Base-by-base conservation (phyloP, 345 rosid species). In the Moringa oleifera region DNA sequence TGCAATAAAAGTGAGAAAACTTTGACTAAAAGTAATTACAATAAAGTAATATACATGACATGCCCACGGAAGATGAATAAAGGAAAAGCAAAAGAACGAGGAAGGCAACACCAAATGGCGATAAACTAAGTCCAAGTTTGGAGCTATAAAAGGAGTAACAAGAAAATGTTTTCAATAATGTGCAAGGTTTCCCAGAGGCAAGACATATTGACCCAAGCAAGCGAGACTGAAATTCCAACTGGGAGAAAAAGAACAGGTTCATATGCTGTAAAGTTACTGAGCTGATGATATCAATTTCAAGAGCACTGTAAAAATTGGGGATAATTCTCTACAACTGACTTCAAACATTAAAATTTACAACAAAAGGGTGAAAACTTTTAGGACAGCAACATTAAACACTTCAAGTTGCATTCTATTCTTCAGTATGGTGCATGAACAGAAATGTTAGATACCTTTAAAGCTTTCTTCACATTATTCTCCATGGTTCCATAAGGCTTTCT, bases 401-500 rank as follows among this genome's bases (percentile, higher is more conserved):
- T 18, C 15, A n/a, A 33, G 23, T 23, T 17, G n/a, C 23, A 23
- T 55, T 16, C 33, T 23, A 19, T 55, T 51, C 20, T 24, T 20
- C 37, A 54, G 55, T 18, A 47, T 25, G 23, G 8, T 13, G 16
- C 28, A n/a, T 25, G 19, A 52, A 25, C 8, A 54, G n/a, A 36
- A 66, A 54, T 55, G 20, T 7, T 10, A 20, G 36, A 51, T 65
- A 83, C 97, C 91, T 88, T 86, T 1, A 90, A 77, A 28, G 98
- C 95, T 79, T 90, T 93, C 79, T 90, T 90, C 46, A 88, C 98
- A 74, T 90, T 90, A 58, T 87, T 81, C 83, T 88, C 97, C 98
- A 88, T 93, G 25, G 96, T 87, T 79, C 97, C 91, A 20, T 86
- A 93, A 66, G 98, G 97, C 74, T 93, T 93, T 68, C 98, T 83